These are phyloP conservation scores for Cordyceps tenuipes DNA, from an alignment of 2,329 filamentous ascomycete genomes.

Conservation along the genomic window DNA sequence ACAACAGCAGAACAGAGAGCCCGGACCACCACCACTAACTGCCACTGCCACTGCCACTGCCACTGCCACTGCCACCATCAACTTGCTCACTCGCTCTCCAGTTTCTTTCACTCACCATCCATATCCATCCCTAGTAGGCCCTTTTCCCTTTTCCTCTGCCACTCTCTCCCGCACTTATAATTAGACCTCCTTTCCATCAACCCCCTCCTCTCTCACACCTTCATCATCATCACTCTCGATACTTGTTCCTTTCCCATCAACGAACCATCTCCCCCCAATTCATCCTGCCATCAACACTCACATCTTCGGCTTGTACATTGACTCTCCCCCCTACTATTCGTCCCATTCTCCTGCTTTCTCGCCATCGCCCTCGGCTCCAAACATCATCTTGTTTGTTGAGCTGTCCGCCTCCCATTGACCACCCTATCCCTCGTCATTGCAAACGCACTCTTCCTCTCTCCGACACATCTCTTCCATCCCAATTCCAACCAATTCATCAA, in stretches of 20 bases:
- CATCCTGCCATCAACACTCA: conserved; percentile 8
- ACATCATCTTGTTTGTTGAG: conserved; percentile 1
- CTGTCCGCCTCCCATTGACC: neutral
- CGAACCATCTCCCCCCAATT: conserved; percentile 10
- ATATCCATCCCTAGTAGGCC: too few species aligned
- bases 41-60: too few species aligned
- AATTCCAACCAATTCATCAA: neutral
- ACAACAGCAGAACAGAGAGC: too few species aligned
- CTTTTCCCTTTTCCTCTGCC: neutral
- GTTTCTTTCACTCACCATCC: neutral
- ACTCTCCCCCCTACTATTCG: neutral
- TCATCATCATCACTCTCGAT: conserved; percentile 5
- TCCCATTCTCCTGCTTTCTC: neutral
- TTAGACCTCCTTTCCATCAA: conserved; percentile 4
- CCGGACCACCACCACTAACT: too few species aligned
- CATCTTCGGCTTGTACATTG: neutral
- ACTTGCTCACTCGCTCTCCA: too few species aligned
- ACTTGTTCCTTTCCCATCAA: conserved; percentile 8
- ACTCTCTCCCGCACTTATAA: conserved; percentile 8
- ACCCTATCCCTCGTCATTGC: neutral
- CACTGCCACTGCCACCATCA: too few species aligned
- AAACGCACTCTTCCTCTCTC: neutral
- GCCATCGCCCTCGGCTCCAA: neutral
- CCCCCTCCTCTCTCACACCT: conserved; percentile 10
- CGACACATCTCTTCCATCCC: neutral